A percentile compares a stretch with the other conserved stretches of the same genome.
Conservation (phyloP, 805 yeast species). For the Wickerhamomyces chaumierensis region DNA sequence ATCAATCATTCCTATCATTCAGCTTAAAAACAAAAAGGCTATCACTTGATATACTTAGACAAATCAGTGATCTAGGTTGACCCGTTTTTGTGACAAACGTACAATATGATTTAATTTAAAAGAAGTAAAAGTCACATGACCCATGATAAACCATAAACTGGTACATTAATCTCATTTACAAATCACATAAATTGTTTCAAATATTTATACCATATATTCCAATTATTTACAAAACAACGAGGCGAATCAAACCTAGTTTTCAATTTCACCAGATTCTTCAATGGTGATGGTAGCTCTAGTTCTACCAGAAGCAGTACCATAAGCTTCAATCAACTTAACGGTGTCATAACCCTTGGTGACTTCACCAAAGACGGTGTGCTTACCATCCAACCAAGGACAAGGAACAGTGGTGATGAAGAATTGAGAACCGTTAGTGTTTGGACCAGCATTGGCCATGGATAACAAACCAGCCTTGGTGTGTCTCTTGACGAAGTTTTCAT, state of each 20-base stretch:
- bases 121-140: no score
- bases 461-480: constrained; percentile 75
- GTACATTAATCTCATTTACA: no score
- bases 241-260: constrained; percentile 1
- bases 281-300: constrained; percentile 55
- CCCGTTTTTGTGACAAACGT: no score
- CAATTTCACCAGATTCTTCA: constrained; percentile 47
- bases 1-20: no score
- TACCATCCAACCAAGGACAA: constrained; percentile 71
- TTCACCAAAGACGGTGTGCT: constrained; percentile 73
- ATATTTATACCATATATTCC: no score
- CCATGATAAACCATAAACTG: no score
- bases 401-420: constrained; percentile 78
- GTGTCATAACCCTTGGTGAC: constrained; percentile 53
- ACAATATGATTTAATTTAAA: no score
- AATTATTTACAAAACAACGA: no score
- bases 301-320: constrained; percentile 58
- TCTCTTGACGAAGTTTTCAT: constrained; percentile 53
- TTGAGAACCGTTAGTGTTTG: constrained; percentile 87
- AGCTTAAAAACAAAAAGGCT: no score
- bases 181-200: no score
- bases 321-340: constrained; percentile 48
- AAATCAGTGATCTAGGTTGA: no score
- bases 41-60: no score
- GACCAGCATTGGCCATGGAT: constrained; percentile 92